phyloP scores from a whole-genome alignment of 2,329 filamentous ascomycete species.

The Ciborinia camelliae region DNA sequence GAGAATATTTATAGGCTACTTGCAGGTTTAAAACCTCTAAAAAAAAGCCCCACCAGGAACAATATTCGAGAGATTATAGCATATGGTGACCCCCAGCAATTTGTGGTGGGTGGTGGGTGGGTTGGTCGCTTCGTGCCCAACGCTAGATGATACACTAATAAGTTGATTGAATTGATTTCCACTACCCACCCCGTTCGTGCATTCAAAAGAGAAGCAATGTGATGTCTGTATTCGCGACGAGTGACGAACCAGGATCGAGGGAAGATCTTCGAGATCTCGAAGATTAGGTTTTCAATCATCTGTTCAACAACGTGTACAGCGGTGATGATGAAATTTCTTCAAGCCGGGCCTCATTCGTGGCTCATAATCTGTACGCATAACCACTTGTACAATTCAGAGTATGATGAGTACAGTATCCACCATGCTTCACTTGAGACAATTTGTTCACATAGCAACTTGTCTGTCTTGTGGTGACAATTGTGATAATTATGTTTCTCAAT shows the following conservation, averaged over 20 bases:
- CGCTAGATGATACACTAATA: not conserved
- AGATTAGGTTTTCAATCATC: not conserved
- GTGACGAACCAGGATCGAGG: not conserved
- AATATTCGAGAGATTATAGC: no score
- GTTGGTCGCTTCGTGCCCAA: not conserved
- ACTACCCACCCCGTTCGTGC: not conserved
- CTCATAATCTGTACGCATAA: no score
- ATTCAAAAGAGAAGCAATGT: not conserved
- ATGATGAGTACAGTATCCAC: no score
- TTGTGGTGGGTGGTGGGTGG: not conserved
- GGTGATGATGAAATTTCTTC: no score
- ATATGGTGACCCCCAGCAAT: no score
- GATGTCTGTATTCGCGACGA: not conserved
- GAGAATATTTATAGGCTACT: no score
- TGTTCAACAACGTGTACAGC: constrained; percentile 6
- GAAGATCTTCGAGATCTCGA: not conserved
- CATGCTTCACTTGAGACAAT: not conserved
- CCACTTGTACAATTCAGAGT: not conserved
- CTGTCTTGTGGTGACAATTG: not conserved
- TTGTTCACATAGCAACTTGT: not conserved
- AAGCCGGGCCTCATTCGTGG: no score
- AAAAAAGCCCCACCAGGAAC: no score
- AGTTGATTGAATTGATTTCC: not conserved
- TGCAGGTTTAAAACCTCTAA: no score
- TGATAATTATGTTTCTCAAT: not conserved